These are phyloP conservation scores for Lasiosphaeria ovina DNA, from an alignment of 495 filamentous ascomycete genomes.

Conservation along the genomic window DNA sequence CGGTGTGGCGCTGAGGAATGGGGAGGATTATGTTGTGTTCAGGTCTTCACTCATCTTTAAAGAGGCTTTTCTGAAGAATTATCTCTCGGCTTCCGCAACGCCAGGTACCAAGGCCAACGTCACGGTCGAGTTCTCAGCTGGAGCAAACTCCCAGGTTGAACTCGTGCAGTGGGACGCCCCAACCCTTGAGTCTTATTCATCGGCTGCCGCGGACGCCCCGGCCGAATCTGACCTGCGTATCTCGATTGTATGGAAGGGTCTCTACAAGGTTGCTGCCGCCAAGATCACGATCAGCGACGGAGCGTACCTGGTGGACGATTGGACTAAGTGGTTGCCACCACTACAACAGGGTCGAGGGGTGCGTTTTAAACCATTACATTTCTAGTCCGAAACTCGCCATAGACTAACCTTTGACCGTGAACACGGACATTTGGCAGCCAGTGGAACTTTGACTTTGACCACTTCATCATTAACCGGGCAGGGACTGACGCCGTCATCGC, in stretches of 20 bases:
- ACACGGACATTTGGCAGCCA: conserved; percentile 46
- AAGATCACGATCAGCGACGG: conserved; percentile 52
- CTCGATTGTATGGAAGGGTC: conserved; percentile 52
- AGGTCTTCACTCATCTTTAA: conserved; percentile 47
- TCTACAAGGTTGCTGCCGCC: conserved; percentile 48
- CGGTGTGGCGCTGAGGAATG: conserved; percentile 30
- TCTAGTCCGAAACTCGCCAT: neutral
- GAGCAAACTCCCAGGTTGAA: conserved; percentile 44
- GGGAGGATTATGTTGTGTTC: conserved; percentile 48
- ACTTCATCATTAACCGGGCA: conserved; percentile 44
- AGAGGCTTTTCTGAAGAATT: conserved; percentile 45
- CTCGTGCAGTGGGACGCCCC: conserved; percentile 53
- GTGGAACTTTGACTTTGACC: conserved; percentile 48
- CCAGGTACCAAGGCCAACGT: conserved; percentile 50
- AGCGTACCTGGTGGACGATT: conserved; percentile 53
- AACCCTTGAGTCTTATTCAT: conserved; percentile 36
- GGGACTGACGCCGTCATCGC: conserved; percentile 47
- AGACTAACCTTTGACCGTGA: neutral
- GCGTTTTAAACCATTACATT: neutral
- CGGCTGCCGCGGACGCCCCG: conserved; percentile 39
- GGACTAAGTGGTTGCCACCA: conserved; percentile 56
- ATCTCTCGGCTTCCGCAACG: conserved; percentile 37
- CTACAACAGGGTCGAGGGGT: conserved; percentile 47
- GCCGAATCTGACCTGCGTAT: conserved; percentile 47
- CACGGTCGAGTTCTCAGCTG: conserved; percentile 51